Evolutionary conservation across 1,284 basidiomycete species (phyloP).

Genomic region (Trametes hirsuta): DNA sequence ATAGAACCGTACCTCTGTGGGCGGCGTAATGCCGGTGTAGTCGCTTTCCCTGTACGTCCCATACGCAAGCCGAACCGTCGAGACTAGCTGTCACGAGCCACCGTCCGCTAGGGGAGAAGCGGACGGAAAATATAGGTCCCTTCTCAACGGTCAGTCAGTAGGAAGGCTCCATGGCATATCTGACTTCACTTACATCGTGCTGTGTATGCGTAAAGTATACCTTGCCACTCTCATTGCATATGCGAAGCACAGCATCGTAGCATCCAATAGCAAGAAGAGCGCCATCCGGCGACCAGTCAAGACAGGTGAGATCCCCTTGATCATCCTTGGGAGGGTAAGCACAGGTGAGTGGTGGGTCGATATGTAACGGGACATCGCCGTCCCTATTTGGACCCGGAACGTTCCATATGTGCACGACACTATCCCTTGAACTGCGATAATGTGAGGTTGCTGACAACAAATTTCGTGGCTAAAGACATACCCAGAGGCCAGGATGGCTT

Average conservation of each 20-base stretch:
- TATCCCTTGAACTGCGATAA: conserved; percentile 69
- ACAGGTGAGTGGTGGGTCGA: conserved; percentile 49
- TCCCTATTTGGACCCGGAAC: conserved; percentile 46
- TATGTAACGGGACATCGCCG: conserved; percentile 16
- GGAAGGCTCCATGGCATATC: background rate
- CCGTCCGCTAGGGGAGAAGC: conserved; percentile 70
- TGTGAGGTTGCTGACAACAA: background rate
- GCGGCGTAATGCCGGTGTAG: conserved; percentile 63
- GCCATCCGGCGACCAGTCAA: conserved; percentile 76
- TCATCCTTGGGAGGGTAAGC: conserved; percentile 51
- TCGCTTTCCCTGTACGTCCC: conserved; percentile 70
- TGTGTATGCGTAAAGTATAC: conserved; percentile 61
- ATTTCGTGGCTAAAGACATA: conserved; percentile 36
- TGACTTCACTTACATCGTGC: conserved; percentile 58
- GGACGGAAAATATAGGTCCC: conserved; percentile 77
- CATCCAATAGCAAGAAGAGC: conserved; percentile 75
- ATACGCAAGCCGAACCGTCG: conserved; percentile 75
- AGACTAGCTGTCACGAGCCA: conserved; percentile 75
- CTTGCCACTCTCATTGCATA: conserved; percentile 59
- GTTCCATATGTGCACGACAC: conserved; percentile 76
- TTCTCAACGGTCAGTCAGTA: conserved; percentile 40
- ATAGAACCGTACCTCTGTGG: conserved; percentile 58
- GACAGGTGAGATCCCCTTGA: conserved; percentile 66
- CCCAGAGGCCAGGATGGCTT: conserved; percentile 73
- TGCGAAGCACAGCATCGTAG: conserved; percentile 70